phyloP scores from a whole-genome alignment of 2,329 filamentous ascomycete species.

The Xylariaceae sp. region DNA sequence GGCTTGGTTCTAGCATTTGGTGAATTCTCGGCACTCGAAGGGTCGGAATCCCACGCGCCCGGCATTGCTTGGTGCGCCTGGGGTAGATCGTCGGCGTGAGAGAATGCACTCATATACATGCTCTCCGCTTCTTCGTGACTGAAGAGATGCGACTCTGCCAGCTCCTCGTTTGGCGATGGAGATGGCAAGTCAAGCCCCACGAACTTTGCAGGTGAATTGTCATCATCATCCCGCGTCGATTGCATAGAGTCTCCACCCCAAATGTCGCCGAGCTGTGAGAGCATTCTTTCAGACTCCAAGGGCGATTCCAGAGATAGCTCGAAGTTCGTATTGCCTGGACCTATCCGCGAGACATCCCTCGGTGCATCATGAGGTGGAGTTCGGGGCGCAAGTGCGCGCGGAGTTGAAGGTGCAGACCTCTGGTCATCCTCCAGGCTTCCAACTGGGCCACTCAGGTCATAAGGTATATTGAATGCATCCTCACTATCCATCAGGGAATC shows the following conservation, averaged over 20 bases:
- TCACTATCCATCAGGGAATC: conserved; percentile 41
- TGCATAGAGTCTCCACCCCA: too few relatives aligned
- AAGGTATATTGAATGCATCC: conserved; percentile 49
- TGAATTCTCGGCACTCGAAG: conserved; percentile 15
- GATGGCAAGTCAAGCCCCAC: conserved; percentile 9
- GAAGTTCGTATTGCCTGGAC: conserved; percentile 23
- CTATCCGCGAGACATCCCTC: conserved; percentile 8
- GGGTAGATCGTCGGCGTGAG: conserved; percentile 29
- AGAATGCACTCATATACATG: conserved; percentile 76
- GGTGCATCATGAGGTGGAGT: conserved; percentile 34
- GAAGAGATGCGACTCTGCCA: conserved; percentile 61
- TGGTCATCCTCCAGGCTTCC: conserved; percentile 27
- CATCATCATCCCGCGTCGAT: too few relatives aligned
- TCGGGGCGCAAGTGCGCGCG: conserved; percentile 34
- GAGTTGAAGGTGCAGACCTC: conserved; percentile 38
- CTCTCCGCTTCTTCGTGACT: conserved; percentile 76
- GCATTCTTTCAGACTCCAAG: too few relatives aligned
- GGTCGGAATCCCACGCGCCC: conserved; percentile 42
- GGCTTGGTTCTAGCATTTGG: conserved; percentile 7
- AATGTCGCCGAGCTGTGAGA: too few relatives aligned
- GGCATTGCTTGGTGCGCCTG: conserved; percentile 35
- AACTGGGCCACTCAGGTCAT: conserved; percentile 35
- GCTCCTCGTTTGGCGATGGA: conserved; percentile 31
- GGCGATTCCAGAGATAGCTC: too few relatives aligned
- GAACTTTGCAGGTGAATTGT: too few relatives aligned